Conservation (phyloP, 805 yeast genomes). For the Yarrowia sp. region DNA sequence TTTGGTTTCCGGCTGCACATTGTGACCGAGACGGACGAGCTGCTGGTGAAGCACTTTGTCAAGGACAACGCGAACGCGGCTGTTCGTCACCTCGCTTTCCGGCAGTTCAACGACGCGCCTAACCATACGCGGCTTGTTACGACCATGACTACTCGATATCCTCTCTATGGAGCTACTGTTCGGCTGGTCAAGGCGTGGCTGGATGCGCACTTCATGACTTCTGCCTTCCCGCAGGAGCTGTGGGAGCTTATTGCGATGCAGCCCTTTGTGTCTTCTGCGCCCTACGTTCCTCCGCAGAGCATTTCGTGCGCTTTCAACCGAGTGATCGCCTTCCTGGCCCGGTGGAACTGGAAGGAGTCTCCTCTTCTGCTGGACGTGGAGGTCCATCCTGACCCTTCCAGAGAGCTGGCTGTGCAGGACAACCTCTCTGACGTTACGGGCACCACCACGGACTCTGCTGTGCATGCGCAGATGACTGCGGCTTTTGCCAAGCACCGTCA, state of each 20-base stretch:
- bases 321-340: conserved; percentile 63
- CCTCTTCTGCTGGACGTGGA: conserved; percentile 78
- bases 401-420: conserved; percentile 19
- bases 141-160: conserved; percentile 66
- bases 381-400: conserved; percentile 31
- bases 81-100: conserved; percentile 45
- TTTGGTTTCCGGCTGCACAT: conserved; percentile 78
- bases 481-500: conserved; percentile 68
- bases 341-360: conserved; percentile 94
- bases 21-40: conserved; percentile 79
- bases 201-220: conserved; percentile 70
- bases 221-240: conserved; percentile 73
- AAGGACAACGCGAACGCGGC: conserved; percentile 26
- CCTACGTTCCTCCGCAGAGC: conserved; percentile 78
- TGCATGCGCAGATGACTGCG: conserved; percentile 58
- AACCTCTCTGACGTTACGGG: conserved; percentile 36
- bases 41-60: conserved; percentile 54
- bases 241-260: conserved; percentile 79
- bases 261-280: conserved; percentile 83
- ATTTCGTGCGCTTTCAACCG: conserved; percentile 79
- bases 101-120: conserved; percentile 47
- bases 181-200: conserved; percentile 88
- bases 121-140: conserved; percentile 81
- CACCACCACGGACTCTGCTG: conserved; percentile 51
- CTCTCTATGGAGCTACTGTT: conserved; percentile 73